Base-by-base conservation (phyloP, 768 basidiomycete genomes). In the Steccherinum ochraceum region DNA sequence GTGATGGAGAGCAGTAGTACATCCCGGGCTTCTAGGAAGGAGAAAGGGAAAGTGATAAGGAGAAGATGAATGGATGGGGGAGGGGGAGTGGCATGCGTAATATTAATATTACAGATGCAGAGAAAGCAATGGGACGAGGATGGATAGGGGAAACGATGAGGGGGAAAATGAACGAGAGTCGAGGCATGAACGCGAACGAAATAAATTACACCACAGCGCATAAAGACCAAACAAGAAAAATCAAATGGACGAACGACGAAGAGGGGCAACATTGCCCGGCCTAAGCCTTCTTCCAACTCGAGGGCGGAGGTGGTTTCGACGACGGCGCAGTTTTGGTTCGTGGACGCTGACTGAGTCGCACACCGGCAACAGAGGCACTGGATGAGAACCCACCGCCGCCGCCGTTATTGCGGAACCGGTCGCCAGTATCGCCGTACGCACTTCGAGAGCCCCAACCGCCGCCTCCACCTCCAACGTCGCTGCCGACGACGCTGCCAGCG, bases 401-500 rank as follows among this genome's bases (percentile, higher is more conserved):
- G n/a, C n/a, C n/a, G n/a, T n/a, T n/a, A n/a, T n/a, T n/a, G n/a
- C n/a, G n/a, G 42, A 65, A 49, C 23, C 64, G 62, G 21, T 63
- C 59, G 12, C 60, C 59, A 10, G 61, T 50, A n/a, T 85, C 85
- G 12, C 86, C 89, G 58, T 89, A 89, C 44, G 78, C 81, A 58
- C 84, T 89, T 57, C 76, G 74, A 40, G 84, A 77, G 19, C 69
- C 72, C 68, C 78, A 81, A 10, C 70, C 69, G 4, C 67, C 66
- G 30, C 30, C 16, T 7, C 30, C 30, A 35, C 7, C 16, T 16
- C 66, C 70, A 13, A 67, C 57, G 44, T 46, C 68, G 4, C 69
- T 63, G 0, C 84, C 85, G 59, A 79, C 82, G 48, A 83, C 82
- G 61, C 85, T 88, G 50, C 79, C 75, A 21, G 80, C 77, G 48